These are phyloP conservation scores for Boletales sp. DNA, from an alignment of 768 basidiomycete species.

Conservation along the genomic window DNA sequence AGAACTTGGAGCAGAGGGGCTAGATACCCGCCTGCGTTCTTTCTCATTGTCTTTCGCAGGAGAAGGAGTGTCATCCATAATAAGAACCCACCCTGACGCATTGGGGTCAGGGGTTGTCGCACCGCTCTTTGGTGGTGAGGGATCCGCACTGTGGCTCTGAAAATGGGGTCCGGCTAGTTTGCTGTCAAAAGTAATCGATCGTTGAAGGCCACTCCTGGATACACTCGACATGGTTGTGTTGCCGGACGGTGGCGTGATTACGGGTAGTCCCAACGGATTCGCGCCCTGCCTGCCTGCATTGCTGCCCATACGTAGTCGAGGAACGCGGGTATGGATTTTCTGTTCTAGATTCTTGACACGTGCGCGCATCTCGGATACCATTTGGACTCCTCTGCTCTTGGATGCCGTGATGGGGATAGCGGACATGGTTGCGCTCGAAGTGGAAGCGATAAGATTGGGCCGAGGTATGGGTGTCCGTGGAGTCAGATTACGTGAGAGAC, in stretches of 20 bases:
- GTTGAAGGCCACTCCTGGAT: slow-evolving; percentile 17
- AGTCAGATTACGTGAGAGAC: slow-evolving; percentile 42
- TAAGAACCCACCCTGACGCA: slow-evolving; percentile 80
- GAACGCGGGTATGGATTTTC: slow-evolving; percentile 85
- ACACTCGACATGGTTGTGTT: slow-evolving; percentile 35
- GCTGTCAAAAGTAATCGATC: slow-evolving; percentile 14
- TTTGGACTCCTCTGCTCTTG: slow-evolving; percentile 81
- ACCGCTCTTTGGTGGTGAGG: slow-evolving; percentile 37
- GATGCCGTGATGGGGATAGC: slow-evolving; percentile 44
- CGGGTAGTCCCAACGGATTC: slow-evolving; percentile 34
- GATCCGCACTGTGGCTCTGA: slow-evolving; percentile 45
- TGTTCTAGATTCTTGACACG: slow-evolving; percentile 79
- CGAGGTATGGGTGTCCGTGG: slow-evolving; percentile 45
- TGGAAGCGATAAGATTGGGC: slow-evolving; percentile 37
- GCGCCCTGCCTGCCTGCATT: slow-evolving; percentile 52
- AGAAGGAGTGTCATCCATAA: slow-evolving; percentile 83
- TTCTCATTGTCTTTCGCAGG: slow-evolving; percentile 56
- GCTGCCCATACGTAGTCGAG: slow-evolving; percentile 78
- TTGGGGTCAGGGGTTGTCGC: slow-evolving; percentile 48
- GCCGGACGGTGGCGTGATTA: slow-evolving; percentile 34
- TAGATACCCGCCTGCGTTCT: slow-evolving; percentile 58
- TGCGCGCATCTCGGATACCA: slow-evolving; percentile 91
- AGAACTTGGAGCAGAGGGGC: slow-evolving; percentile 53
- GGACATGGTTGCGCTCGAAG: slow-evolving; percentile 32
- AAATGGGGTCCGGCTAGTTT: slow-evolving; percentile 22